phyloP scores from a whole-genome alignment of 129 eudicot genomes.

The Dittrichia graveolens region DNA sequence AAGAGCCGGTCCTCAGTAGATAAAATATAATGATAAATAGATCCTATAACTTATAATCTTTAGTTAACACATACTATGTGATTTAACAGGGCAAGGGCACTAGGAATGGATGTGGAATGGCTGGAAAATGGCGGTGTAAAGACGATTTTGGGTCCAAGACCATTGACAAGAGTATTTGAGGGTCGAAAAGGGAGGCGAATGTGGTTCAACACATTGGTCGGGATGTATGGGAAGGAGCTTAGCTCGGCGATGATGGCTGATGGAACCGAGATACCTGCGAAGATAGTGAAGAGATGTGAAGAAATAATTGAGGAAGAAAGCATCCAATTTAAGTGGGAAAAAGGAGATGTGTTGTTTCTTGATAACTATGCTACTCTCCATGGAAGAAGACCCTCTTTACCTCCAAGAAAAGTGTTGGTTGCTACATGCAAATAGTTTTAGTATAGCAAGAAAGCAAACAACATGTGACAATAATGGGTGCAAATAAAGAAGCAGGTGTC shows the following conservation, averaged over 20 bases:
- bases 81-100: slow-evolving; percentile 57
- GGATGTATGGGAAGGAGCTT: slow-evolving; percentile 74
- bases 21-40: too few relatives aligned
- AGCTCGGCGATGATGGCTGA: slow-evolving; percentile 77
- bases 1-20: too few relatives aligned
- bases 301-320: slow-evolving; percentile 84
- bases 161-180: slow-evolving; percentile 59
- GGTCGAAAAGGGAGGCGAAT: slow-evolving; percentile 73
- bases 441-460: background rate
- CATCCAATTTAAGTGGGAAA: slow-evolving; percentile 77
- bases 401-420: slow-evolving; percentile 72
- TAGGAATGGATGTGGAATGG: slow-evolving; percentile 82
- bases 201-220: slow-evolving; percentile 90
- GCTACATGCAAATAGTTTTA: slow-evolving; percentile 55
- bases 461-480: background rate
- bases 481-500: slow-evolving; percentile 22
- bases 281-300: slow-evolving; percentile 65
- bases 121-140: slow-evolving; percentile 65
- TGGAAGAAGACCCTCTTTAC: slow-evolving; percentile 71
- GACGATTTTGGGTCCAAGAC: slow-evolving; percentile 59
- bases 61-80: too few relatives aligned
- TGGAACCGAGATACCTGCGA: slow-evolving; percentile 61
- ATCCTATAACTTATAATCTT: too few relatives aligned
- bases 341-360: slow-evolving; percentile 69
- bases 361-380: slow-evolving; percentile 71